A percentile compares a stretch with the other conserved stretches of the same genome.
Conservation (phyloP, 129 eudicot genomes). For the Glebionis coronaria region DNA sequence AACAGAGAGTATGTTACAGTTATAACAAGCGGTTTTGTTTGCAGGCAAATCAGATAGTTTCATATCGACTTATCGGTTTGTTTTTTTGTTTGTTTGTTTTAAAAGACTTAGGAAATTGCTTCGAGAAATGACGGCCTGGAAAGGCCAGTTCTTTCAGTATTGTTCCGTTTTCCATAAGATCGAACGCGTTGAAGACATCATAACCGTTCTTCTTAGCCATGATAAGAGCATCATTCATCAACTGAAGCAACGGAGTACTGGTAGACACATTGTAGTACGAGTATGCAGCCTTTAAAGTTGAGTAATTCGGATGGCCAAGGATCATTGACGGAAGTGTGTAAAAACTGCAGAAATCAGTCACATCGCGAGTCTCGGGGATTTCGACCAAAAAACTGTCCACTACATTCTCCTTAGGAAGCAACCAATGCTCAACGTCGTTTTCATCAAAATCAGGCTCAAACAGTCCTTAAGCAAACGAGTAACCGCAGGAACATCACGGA, state of each 20-base stretch:
- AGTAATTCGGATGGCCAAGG: conserved; percentile 49
- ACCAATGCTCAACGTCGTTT: conserved; percentile 67
- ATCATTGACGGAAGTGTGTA: conserved; percentile 56
- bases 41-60: conserved; percentile 38
- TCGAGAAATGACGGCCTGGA: background rate
- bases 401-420: conserved; percentile 52
- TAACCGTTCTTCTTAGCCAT: conserved; percentile 54
- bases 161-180: conserved; percentile 51
- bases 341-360: conserved; percentile 61
- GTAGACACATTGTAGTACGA: conserved; percentile 62
- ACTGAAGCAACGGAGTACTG: conserved; percentile 51
- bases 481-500: conserved; percentile 61
- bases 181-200: conserved; percentile 62
- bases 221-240: conserved; percentile 61
- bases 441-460: conserved; percentile 53
- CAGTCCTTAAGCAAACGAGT: conserved; percentile 50
- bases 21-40: conserved; percentile 28
- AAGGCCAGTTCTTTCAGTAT: conserved; percentile 47
- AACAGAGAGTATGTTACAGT: conserved; percentile 29
- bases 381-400: conserved; percentile 54
- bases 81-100: background rate
- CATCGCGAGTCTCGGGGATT: conserved; percentile 47
- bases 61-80: background rate
- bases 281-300: conserved; percentile 54
- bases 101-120: background rate